These are phyloP conservation scores for Stephanodiscus minutulus DNA, from an alignment of 108 stramenopile species.

Conservation along the genomic window DNA sequence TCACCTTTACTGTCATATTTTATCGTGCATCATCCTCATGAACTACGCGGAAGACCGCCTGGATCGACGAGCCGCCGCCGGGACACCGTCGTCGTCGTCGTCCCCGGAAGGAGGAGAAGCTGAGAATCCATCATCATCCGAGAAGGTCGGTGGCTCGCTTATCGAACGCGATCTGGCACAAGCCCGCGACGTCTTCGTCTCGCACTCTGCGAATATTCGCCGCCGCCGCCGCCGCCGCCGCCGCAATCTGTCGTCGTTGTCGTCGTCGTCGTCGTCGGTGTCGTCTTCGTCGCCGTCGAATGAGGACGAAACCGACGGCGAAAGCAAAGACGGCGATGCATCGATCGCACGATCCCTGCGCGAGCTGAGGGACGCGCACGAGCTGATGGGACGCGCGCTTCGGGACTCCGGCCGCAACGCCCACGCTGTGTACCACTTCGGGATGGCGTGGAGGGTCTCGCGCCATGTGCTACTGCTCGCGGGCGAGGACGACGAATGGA, in stretches of 20 bases:
- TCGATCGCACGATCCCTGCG: not conserved
- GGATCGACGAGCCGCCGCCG: conserved; percentile 52
- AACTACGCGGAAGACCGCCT: conserved; percentile 70
- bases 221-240: too few relatives aligned
- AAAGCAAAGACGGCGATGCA: not conserved
- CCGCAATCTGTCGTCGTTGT: not conserved
- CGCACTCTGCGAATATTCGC: not conserved
- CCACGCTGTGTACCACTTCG: conserved; percentile 59
- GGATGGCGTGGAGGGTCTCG: conserved; percentile 52
- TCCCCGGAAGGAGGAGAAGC: not conserved
- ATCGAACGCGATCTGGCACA: conserved; percentile 25
- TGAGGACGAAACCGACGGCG: not conserved
- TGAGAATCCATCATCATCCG: conserved; percentile 8
- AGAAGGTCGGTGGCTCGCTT: not conserved
- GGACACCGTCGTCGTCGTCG: not conserved
- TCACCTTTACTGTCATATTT: too few relatives aligned
- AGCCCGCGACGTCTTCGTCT: conserved; percentile 16
- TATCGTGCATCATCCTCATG: too few relatives aligned
- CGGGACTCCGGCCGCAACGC: conserved; percentile 54
- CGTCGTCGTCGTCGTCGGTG: not conserved
- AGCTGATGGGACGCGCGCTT: conserved; percentile 51
- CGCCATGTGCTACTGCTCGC: too few relatives aligned
- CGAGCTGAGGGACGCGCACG: conserved; percentile 40
- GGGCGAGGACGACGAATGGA: not conserved
- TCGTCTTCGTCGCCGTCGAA: not conserved